Conservation (phyloP, 2,329 filamentous ascomycete genomes). For the Alternaria sp. region DNA sequence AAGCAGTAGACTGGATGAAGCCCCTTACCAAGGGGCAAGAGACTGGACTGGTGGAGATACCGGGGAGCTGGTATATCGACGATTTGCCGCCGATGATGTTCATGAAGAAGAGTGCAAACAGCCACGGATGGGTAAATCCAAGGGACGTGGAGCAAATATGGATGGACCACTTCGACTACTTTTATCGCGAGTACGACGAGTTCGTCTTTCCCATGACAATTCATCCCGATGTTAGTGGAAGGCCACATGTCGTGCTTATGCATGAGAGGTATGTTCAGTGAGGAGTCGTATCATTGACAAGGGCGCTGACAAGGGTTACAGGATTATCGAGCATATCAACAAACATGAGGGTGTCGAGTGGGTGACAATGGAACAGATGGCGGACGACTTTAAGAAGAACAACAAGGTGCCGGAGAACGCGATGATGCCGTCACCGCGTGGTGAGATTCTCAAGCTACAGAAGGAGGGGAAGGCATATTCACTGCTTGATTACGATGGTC, state of each 20-base stretch:
- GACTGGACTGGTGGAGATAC: conserved; percentile 73
- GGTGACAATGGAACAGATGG: conserved; percentile 75
- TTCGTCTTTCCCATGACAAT: conserved; percentile 82
- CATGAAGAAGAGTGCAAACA: conserved; percentile 71
- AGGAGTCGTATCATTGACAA: too few species aligned
- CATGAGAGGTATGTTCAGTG: conserved; percentile 66
- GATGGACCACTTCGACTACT: conserved; percentile 75
- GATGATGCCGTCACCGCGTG: conserved; percentile 65
- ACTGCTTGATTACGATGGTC: conserved; percentile 29
- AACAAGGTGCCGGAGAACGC: conserved; percentile 66
- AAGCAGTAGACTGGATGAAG: conserved; percentile 72
- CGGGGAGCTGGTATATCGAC: conserved; percentile 70
- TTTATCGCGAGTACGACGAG: conserved; percentile 78
- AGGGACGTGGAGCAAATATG: conserved; percentile 71
- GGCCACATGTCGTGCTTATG: conserved; percentile 77
- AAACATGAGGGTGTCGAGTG: conserved; percentile 69
- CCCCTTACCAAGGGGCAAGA: conserved; percentile 66
- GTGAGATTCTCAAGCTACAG: conserved; percentile 61
- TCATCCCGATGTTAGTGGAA: conserved; percentile 71
- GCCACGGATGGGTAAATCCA: conserved; percentile 67
- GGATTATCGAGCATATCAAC: conserved; percentile 74
- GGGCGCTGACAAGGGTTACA: conserved; percentile 19
- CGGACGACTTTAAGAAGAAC: conserved; percentile 75
- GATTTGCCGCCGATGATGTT: conserved; percentile 73
- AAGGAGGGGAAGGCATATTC: conserved; percentile 40